Percentiles rank a stretch among this genome's conserved stretches.
phyloP scores from a whole-genome alignment of 179 eudicot species.

The Gypsophila paniculata region DNA sequence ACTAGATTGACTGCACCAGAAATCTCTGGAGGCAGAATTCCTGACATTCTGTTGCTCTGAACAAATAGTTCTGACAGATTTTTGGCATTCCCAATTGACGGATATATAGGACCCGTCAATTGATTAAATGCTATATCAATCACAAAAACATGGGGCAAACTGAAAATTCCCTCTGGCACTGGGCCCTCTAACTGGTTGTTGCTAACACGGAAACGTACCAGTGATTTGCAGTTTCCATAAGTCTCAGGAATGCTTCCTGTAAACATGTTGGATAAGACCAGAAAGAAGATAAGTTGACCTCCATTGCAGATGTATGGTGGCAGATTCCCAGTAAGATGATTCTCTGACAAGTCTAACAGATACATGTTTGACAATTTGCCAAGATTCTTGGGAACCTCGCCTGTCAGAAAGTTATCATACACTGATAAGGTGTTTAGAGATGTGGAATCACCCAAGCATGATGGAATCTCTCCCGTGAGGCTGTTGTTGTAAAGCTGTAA shows the following conservation, averaged over 20 bases:
- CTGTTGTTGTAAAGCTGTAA: constrained; percentile 84
- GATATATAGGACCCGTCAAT: constrained; percentile 51
- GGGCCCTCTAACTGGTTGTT: constrained; percentile 53
- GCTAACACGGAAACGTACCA: constrained; percentile 73
- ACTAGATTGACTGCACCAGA: constrained; percentile 56
- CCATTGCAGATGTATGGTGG: constrained; percentile 59
- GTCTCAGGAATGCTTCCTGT: constrained; percentile 61
- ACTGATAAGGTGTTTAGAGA: constrained; percentile 52
- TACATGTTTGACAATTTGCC: constrained; percentile 55
- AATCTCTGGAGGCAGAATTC: constrained; percentile 63
- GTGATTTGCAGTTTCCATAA: constrained; percentile 56
- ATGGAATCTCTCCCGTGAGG: constrained; percentile 64
- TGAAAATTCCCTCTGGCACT: constrained; percentile 59
- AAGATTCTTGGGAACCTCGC: constrained; percentile 61
- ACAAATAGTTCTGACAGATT: constrained; percentile 74
- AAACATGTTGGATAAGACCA: constrained; percentile 59
- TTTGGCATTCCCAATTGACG: constrained; percentile 51
- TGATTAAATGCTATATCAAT: constrained; percentile 63
- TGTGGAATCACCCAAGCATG: constrained; percentile 48
- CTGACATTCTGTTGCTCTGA: constrained; percentile 62
- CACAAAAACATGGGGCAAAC: constrained; percentile 67
- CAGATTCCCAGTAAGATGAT: constrained; percentile 52
- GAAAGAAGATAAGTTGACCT: constrained; percentile 64
- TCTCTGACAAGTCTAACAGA: constrained; percentile 73
- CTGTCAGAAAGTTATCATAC: constrained; percentile 65